Conservation (phyloP, 73 alveolate species). For the Paramecium sexaurelia region DNA sequence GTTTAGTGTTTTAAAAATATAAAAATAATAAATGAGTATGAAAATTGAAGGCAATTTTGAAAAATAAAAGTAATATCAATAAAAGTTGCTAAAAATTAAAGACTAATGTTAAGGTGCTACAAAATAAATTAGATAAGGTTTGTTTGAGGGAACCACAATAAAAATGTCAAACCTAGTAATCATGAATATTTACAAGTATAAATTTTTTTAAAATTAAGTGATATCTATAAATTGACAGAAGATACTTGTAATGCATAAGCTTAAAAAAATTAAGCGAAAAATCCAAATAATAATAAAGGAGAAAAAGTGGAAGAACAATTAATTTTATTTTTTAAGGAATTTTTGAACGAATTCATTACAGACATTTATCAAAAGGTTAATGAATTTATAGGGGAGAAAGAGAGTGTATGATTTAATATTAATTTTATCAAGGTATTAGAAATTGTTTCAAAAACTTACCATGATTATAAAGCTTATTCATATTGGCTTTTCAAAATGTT, state of each 20-base stretch:
- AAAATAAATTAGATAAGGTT: neutral
- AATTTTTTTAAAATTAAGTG: neutral
- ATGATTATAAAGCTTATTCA: slow-evolving; percentile 36
- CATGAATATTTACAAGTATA: neutral
- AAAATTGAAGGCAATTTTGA: neutral
- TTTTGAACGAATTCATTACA: neutral
- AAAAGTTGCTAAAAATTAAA: neutral
- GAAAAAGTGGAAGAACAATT: neutral
- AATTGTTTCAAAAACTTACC: neutral
- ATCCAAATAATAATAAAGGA: neutral
- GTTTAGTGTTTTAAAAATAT: too few species aligned
- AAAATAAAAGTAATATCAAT: neutral
- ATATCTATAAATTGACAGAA: neutral
- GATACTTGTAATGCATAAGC: neutral
- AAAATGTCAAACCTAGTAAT: neutral
- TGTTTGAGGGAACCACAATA: neutral
- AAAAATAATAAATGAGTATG: neutral
- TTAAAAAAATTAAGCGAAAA: neutral
- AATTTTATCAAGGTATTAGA: neutral
- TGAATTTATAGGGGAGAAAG: neutral
- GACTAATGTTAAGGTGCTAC: neutral
- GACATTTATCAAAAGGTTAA: neutral
- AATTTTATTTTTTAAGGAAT: neutral
- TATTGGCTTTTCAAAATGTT: slow-evolving; percentile 37
- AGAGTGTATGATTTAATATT: neutral